Percentiles rank a stretch among this genome's conserved stretches.
Conservation (phyloP, 129 eudicot species). For the Escallonia herrerae region DNA sequence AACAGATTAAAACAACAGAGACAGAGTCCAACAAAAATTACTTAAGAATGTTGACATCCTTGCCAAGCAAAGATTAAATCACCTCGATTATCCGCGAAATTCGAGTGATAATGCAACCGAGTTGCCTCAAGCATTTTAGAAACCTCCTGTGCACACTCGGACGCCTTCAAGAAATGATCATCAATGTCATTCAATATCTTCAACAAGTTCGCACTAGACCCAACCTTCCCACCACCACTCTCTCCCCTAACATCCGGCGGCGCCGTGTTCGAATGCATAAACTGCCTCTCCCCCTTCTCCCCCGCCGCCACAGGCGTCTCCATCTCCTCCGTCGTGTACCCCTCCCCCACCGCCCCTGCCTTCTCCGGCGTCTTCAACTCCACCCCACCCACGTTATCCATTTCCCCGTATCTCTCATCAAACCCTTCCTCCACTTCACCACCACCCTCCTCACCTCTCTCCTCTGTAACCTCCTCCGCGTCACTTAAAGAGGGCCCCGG, state of each 20-base stretch:
- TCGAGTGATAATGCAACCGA: slow-evolving; percentile 88
- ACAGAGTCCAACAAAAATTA: no score
- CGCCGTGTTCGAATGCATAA: slow-evolving; percentile 76
- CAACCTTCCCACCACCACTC: slow-evolving; percentile 21
- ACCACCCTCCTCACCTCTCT: slow-evolving; percentile 28
- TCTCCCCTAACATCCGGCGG: slow-evolving; percentile 62
- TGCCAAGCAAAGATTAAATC: background rate
- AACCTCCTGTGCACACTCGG: slow-evolving; percentile 87
- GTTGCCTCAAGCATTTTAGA: slow-evolving; percentile 96
- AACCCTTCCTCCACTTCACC: slow-evolving; percentile 34
- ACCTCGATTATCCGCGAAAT: slow-evolving; percentile 96
- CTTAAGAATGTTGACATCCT: no score
- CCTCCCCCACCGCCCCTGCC: slow-evolving; percentile 37
- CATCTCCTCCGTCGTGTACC: slow-evolving; percentile 55
- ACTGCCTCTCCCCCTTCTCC: slow-evolving; percentile 52
- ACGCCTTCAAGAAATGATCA: slow-evolving; percentile 89
- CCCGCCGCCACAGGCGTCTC: slow-evolving; percentile 45
- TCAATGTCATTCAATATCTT: slow-evolving; percentile 72
- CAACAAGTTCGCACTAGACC: slow-evolving; percentile 53
- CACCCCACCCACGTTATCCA: slow-evolving; percentile 20
- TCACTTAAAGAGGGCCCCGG: slow-evolving; percentile 34
- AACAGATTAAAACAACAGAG: no score
- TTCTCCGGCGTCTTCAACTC: slow-evolving; percentile 82
- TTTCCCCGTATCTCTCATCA: slow-evolving; percentile 11
- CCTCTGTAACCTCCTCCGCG: slow-evolving; percentile 39